Conservation (phyloP, 768 basidiomycete genomes). For the Strobilomyces echinocephalus region DNA sequence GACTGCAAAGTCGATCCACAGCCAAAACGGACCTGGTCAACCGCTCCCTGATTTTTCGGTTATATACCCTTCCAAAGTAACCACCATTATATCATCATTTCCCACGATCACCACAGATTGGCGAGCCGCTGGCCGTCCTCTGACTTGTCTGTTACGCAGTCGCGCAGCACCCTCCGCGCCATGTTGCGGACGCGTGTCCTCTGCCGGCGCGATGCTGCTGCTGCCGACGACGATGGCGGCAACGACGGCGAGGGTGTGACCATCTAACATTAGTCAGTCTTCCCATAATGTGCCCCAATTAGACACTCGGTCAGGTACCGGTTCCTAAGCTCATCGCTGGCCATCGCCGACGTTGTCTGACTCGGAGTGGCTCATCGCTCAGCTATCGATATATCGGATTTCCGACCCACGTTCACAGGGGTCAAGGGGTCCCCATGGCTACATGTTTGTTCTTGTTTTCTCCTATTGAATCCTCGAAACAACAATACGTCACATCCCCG, state of each 20-base stretch:
- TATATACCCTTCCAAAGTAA: slow-evolving; percentile 19
- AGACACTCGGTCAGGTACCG: slow-evolving; percentile 17
- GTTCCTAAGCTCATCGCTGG: slow-evolving; percentile 10
- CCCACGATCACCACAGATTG: slow-evolving; percentile 14
- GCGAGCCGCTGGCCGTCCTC: not conserved
- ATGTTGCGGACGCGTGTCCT: slow-evolving; percentile 10
- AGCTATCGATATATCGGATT: slow-evolving; percentile 16
- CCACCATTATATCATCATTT: slow-evolving; percentile 24
- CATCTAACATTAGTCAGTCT: slow-evolving; percentile 1
- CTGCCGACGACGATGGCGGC: not conserved
- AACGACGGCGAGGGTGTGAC: not conserved
- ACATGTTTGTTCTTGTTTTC: slow-evolving; percentile 17
- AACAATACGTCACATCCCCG: slow-evolving; percentile 14
- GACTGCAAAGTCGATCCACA: slow-evolving; percentile 46
- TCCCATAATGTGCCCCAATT: slow-evolving; percentile 13
- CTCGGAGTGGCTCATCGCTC: not conserved
- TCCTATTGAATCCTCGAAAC: slow-evolving; percentile 25
- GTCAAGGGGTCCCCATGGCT: no score
- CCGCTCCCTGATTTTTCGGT: slow-evolving; percentile 16
- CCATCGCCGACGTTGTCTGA: slow-evolving; percentile 21
- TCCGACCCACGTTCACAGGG: not conserved
- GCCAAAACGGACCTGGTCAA: slow-evolving; percentile 30
- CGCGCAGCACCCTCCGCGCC: slow-evolving; percentile 1
- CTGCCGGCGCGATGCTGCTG: slow-evolving; percentile 9
- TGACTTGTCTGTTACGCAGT: slow-evolving; percentile 9